Evolutionary conservation across 306 rosid genomes (phyloP), one percentile per base, ranked within the genome.

Genomic region (Fagus sylvatica): DNA sequence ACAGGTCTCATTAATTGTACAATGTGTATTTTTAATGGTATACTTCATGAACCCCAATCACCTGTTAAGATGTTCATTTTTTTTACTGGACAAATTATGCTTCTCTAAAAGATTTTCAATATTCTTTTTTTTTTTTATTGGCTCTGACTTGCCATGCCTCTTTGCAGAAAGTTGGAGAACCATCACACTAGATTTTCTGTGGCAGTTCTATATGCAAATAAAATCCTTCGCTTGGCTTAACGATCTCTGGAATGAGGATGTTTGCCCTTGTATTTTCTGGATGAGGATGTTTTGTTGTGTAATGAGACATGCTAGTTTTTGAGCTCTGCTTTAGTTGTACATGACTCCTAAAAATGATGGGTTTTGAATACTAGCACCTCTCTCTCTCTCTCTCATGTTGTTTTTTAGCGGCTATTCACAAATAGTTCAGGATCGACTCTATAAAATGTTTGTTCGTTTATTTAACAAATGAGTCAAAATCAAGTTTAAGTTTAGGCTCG

Each of bases 111-210:
- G 1, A 32, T 51, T 53, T 28, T 15, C 51, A 33, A 11, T 65
- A 41, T 10, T 41, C n/a, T n/a, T 72, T 60, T 57, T 36, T 37
- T 40, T 5, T 46, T 46, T 12, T 46, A 13, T 10, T 0, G 15
- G 11, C 12, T 34, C 34, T 57, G 17, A 40, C 55, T 71, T 71
- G 33, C 17, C 70, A 22, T 84, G 61, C 62, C 69, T 87, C 37
- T 40, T 68, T 74, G 90, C 88, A 88, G 94, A 84, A 71, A 76
- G 85, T 83, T 61, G 90, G 62, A 86, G 85, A 84, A 76, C 74
- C 69, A 82, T 37, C 84, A 41, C 74, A 28, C 69, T 80, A 83
- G 84, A 66, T 79, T 28, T 53, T 53, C 43, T 74, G 76, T 12
- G 66, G 69, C 34, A 64, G 69, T 69, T 22, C 53, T 66, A n/a